These are phyloP conservation scores for Neoscytalidium dimidiatum DNA, from an alignment of 2,329 filamentous ascomycete genomes.

Conservation along the genomic window DNA sequence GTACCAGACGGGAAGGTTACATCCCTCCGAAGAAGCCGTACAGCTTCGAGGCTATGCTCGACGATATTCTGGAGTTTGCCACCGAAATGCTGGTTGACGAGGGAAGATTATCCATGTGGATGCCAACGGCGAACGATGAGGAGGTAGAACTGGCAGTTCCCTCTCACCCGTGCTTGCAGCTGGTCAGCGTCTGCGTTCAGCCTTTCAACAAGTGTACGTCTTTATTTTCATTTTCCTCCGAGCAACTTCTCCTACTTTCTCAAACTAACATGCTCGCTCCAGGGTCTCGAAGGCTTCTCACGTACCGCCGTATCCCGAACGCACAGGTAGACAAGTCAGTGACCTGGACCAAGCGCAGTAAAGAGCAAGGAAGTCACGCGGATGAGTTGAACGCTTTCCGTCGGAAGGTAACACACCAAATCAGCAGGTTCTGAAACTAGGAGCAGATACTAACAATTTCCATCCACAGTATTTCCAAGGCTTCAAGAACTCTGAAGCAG, in stretches of 20 bases:
- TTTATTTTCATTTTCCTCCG: background rate
- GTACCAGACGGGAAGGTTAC: slow-evolving; percentile 61
- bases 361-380: slow-evolving; percentile 53
- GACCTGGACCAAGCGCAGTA: slow-evolving; percentile 30
- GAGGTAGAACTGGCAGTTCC: slow-evolving; percentile 75
- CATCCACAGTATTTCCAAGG: slow-evolving; percentile 38
- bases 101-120: slow-evolving; percentile 90
- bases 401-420: slow-evolving; percentile 45
- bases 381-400: slow-evolving; percentile 70
- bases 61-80: slow-evolving; percentile 85
- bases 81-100: slow-evolving; percentile 72
- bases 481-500: slow-evolving; percentile 31
- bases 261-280: slow-evolving; percentile 35
- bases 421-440: background rate
- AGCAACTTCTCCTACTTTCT: slow-evolving; percentile 47
- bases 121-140: slow-evolving; percentile 72
- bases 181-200: slow-evolving; percentile 79
- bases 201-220: slow-evolving; percentile 73
- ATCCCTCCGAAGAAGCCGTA: slow-evolving; percentile 90
- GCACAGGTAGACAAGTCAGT: slow-evolving; percentile 6
- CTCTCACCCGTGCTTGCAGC: slow-evolving; percentile 70
- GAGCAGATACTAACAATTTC: background rate
- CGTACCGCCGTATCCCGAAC: slow-evolving; percentile 71
- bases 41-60: slow-evolving; percentile 84
- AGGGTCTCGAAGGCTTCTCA: slow-evolving; percentile 85